phyloP scores from a whole-genome alignment of 306 rosid genomes.

The Quercus variabilis region DNA sequence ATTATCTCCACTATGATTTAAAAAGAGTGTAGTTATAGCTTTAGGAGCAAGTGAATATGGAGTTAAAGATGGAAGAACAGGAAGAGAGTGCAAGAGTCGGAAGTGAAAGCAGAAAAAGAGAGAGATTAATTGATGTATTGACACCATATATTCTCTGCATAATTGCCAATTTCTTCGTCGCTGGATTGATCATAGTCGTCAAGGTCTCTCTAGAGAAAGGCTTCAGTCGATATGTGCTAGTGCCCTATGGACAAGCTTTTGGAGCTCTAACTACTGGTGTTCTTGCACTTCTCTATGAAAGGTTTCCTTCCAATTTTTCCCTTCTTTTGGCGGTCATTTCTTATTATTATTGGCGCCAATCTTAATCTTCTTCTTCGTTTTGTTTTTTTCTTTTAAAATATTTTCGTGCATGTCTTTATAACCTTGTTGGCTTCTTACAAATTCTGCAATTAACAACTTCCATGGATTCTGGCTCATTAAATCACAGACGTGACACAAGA shows the following conservation, averaged over 20 bases:
- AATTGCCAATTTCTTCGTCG: not conserved
- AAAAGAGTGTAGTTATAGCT: too few relatives aligned
- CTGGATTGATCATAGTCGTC: slow-evolving; percentile 9
- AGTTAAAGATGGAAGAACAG: slow-evolving; percentile 10
- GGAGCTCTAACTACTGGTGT: slow-evolving; percentile 9
- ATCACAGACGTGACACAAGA: too few relatives aligned
- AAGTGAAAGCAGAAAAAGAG: not conserved
- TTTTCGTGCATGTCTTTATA: too few relatives aligned
- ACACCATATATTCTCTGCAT: slow-evolving; percentile 8
- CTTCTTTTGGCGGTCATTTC: too few relatives aligned
- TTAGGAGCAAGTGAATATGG: too few relatives aligned
- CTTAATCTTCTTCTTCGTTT: too few relatives aligned
- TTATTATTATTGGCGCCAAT: too few relatives aligned
- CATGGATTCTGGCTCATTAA: too few relatives aligned
- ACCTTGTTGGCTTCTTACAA: too few relatives aligned
- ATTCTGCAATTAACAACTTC: too few relatives aligned
- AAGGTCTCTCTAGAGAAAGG: slow-evolving; percentile 16
- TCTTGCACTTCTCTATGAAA: slow-evolving; percentile 13
- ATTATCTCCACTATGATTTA: too few relatives aligned
- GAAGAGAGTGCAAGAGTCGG: not conserved
- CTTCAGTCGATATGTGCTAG: slow-evolving; percentile 24
- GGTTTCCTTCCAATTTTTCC: not conserved
- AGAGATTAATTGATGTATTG: not conserved
- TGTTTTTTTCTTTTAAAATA: too few relatives aligned
- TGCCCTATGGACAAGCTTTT: slow-evolving; percentile 19